These are phyloP conservation scores for Fomitopsis schrenkii DNA, from an alignment of 1,284 basidiomycete species.

Conservation along the genomic window DNA sequence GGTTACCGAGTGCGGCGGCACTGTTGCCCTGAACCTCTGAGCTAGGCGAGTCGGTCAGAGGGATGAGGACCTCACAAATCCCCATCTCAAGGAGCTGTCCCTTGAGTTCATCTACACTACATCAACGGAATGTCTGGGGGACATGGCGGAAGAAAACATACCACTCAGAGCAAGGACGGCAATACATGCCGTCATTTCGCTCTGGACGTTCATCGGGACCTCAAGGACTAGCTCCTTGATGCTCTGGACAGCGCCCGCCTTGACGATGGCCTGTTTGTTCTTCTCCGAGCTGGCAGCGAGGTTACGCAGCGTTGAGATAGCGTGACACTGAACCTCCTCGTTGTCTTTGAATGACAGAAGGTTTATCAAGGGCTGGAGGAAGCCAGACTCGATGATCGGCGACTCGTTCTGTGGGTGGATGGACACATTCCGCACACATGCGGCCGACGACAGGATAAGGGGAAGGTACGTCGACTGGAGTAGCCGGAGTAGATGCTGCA, in stretches of 20 bases:
- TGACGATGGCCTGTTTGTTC: slow-evolving; percentile 98
- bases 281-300: slow-evolving; percentile 96
- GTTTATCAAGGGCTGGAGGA: slow-evolving; percentile 94
- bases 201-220: slow-evolving; percentile 96
- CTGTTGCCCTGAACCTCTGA: slow-evolving; percentile 99
- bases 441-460: slow-evolving; percentile 97
- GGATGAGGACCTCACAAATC: slow-evolving; percentile 96
- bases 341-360: slow-evolving; percentile 98
- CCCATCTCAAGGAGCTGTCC: slow-evolving; percentile 97
- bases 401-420: slow-evolving; percentile 99
- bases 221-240: slow-evolving; percentile 97
- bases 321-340: slow-evolving; percentile 99
- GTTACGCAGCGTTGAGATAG: slow-evolving; percentile 98
- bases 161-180: slow-evolving; percentile 92
- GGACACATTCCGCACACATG: slow-evolving; percentile 98
- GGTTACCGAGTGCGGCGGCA: slow-evolving; percentile 95
- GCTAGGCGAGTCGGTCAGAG: slow-evolving; percentile 92
- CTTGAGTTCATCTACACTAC: slow-evolving; percentile 81
- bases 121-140: not conserved
- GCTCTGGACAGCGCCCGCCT: slow-evolving; percentile 96
- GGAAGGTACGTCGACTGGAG: slow-evolving; percentile 97
- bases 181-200: slow-evolving; percentile 99
- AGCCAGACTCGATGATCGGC: slow-evolving; percentile 98
- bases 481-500: slow-evolving; percentile 90
- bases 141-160: slow-evolving; percentile 32